phyloP scores from a whole-genome alignment of 805 yeast genomes.

The Candida boleticola region DNA sequence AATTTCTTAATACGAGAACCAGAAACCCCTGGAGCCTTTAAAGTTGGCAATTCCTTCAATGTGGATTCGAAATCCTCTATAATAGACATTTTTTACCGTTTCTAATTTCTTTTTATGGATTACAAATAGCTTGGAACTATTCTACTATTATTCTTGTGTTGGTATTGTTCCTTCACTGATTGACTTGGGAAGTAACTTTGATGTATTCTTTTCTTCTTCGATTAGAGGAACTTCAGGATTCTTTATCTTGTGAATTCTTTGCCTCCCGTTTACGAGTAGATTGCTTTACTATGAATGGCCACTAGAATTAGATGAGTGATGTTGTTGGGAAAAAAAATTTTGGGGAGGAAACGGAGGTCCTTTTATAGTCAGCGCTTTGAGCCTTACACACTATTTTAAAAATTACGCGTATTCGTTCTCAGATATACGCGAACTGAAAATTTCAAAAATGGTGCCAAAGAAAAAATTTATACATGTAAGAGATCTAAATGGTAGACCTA shows the following conservation, averaged over 20 bases:
- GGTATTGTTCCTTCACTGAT: not conserved
- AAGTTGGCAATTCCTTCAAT: constrained; percentile 48
- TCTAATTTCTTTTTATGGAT: not conserved
- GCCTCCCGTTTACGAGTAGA: too few species aligned
- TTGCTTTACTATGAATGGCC: too few species aligned
- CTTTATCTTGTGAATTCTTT: too few species aligned
- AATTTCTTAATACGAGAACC: constrained; percentile 90
- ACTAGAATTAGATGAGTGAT: too few species aligned
- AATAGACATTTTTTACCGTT: constrained; percentile 30
- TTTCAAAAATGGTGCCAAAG: too few species aligned
- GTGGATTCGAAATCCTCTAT: constrained; percentile 47
- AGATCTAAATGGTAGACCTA: too few species aligned
- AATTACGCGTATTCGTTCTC: not conserved
- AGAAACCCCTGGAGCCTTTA: constrained; percentile 89
- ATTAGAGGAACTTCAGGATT: too few species aligned
- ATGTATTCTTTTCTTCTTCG: too few species aligned
- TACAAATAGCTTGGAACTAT: not conserved
- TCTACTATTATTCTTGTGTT: not conserved
- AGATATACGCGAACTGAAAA: not conserved
- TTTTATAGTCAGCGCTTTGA: not conserved
- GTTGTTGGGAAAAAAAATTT: not conserved
- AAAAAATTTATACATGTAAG: too few species aligned
- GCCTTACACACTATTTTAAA: not conserved
- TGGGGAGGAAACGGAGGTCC: not conserved
- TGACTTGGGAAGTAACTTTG: not conserved